Evolutionary conservation across 106 monocot genomes (phyloP).

Genomic region (Apostasia ramifera): DNA sequence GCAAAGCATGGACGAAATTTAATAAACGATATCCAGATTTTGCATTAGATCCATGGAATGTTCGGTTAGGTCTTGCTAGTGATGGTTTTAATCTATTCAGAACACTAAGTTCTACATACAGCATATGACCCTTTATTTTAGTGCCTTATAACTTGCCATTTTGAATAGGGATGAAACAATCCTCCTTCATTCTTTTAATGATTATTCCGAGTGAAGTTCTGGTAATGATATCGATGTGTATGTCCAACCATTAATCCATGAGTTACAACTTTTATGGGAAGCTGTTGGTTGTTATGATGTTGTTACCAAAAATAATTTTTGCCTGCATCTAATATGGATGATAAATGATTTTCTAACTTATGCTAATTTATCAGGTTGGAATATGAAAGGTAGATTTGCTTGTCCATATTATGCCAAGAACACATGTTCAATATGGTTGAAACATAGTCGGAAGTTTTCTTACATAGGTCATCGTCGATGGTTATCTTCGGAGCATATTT

Average conservation of each 20-base stretch:
- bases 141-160: background rate
- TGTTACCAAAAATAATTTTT: background rate
- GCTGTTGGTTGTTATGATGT: background rate
- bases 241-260: background rate
- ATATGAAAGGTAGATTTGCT: too few species aligned
- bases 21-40: background rate
- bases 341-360: background rate
- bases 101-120: background rate
- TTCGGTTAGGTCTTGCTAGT: background rate
- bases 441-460: background rate
- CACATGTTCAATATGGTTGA: background rate
- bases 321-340: background rate
- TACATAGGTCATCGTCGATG: background rate
- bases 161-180: background rate
- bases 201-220: background rate
- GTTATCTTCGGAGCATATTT: background rate
- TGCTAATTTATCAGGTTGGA: too few species aligned
- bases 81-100: constrained; percentile 6
- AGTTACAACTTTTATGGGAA: background rate
- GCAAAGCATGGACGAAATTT: background rate
- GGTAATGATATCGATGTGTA: constrained; percentile 2
- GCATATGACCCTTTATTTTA: background rate
- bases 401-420: too few species aligned
- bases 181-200: background rate
- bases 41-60: background rate